Base-by-base conservation (phyloP, 768 basidiomycete species). In the Suillus clintonianus region DNA sequence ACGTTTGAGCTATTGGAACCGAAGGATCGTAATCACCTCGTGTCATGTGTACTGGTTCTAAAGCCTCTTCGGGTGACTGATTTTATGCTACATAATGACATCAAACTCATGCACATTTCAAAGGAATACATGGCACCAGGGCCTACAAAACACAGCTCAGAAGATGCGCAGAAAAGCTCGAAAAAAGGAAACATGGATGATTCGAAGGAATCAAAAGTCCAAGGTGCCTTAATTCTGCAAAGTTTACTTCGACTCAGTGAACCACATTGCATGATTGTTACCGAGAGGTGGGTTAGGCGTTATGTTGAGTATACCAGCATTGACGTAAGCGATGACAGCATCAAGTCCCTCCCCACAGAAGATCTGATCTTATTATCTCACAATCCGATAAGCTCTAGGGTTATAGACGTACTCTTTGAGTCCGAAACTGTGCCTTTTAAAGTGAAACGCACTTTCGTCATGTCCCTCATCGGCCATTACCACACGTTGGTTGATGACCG, bases 221-320 rank as follows among this genome's bases (percentile, higher is more conserved):
- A 95, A 72, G 97, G 97, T 1, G 91, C 92, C 3, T 76, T 98
- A 19, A 77, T 99, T 14, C 76, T 98, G 2, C 95, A 99, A 75
- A 88, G 91, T 4, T 78, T 98, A 63, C 82, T 98, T 30, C 84
- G 82, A 36, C 81, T 97, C 27, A 76, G 85, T 0, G 80, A 84
- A 10, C 87, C 90, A 2, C 84, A 90, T 67, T 90, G 92, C 69
- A 80, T 84, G 54, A 76, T 85, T 27, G 86, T 95, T 4, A 77
- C 89, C 27, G 82, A 89, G 36, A 92, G 90, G 95, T 93, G 64
- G 63, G 79, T 60, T 36, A 15, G 0, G 61, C 48, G 17, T 27
- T 48, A 43, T 11, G 58, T 30, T 67, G 61, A 34, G 42, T 32
- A 62, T n/a, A 37, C 27, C 27, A 30, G 6, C 41, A 17, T 24